Evolutionary conservation across 192 early-diverging fungal genomes (phyloP).

Genomic region (Spizellomyces sp.): DNA sequence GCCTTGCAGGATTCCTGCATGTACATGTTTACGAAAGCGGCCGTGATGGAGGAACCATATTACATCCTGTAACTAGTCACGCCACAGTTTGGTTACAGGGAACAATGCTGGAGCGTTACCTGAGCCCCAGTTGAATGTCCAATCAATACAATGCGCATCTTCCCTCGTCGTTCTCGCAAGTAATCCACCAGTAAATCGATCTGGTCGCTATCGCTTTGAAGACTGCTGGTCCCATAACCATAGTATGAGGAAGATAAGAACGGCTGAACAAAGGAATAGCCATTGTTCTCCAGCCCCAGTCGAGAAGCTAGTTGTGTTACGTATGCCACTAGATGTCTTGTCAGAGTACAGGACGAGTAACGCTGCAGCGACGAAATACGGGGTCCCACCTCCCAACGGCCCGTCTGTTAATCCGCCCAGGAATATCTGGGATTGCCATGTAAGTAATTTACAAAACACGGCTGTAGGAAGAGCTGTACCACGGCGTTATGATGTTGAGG

Average conservation of each 20-base stretch:
- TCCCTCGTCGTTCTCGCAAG: not conserved
- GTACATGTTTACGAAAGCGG: not conserved
- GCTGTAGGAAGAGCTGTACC: not conserved
- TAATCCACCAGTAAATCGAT: not conserved
- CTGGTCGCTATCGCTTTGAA: not conserved
- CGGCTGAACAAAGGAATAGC: not conserved
- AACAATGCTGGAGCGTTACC: not conserved
- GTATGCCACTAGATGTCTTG: no score
- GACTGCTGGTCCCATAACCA: not conserved
- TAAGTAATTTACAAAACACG: not conserved
- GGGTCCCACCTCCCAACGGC: not conserved
- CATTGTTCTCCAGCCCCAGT: not conserved
- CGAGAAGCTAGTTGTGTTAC: no score
- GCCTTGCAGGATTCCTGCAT: constrained; percentile 2
- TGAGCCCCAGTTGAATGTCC: constrained; percentile 14
- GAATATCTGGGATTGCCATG: not conserved
- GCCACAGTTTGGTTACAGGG: no score
- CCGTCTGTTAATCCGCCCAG: constrained; percentile 1
- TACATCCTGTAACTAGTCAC: not conserved
- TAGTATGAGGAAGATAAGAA: not conserved
- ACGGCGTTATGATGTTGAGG: not conserved
- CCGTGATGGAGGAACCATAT: not conserved
- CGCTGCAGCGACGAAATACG: not conserved
- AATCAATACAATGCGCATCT: constrained; percentile 1
- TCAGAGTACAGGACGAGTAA: not conserved